A percentile compares a stretch with the other conserved stretches of the same genome.
phyloP scores from a whole-genome alignment of 1,139 yeast species.

The Zygoascus sp. region DNA sequence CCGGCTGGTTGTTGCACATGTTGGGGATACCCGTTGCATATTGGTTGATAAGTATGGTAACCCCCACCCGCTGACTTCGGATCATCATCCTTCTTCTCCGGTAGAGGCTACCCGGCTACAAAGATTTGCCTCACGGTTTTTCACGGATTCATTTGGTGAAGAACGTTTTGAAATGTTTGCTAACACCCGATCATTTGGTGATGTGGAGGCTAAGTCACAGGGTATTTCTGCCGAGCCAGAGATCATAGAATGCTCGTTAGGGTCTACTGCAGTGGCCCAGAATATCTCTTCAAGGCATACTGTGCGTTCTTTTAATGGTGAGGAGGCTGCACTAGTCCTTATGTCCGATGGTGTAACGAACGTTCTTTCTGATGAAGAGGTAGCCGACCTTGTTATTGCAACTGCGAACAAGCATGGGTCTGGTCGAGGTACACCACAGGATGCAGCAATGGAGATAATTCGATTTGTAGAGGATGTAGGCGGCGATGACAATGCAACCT shows the following conservation, averaged over 20 bases:
- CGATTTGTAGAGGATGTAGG: conserved; percentile 82
- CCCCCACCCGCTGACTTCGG: conserved; percentile 71
- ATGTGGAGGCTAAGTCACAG: conserved; percentile 66
- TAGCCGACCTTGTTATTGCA: conserved; percentile 76
- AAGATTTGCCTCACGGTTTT: conserved; percentile 65
- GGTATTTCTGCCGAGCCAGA: conserved; percentile 96
- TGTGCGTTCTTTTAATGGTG: conserved; percentile 43
- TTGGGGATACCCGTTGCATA: conserved; percentile 93
- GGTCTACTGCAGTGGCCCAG: conserved; percentile 37
- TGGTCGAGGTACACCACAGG: conserved; percentile 73
- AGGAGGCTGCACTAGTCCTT: conserved; percentile 73
- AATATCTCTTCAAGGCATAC: conserved; percentile 22
- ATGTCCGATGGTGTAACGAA: conserved; percentile 87
- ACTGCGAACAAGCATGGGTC: conserved; percentile 66
- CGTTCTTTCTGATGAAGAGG: conserved; percentile 79
- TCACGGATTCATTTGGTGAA: conserved; percentile 92
- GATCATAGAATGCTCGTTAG: conserved; percentile 59
- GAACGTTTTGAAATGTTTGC: conserved; percentile 80
- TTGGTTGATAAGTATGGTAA: conserved; percentile 56
- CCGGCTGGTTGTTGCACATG: conserved; percentile 74
- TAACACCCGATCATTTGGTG: conserved; percentile 93
- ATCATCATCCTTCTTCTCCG: conserved; percentile 86
- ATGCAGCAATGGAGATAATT: conserved; percentile 79
- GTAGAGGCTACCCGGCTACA: conserved; percentile 69
- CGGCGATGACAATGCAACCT: conserved; percentile 93